phyloP scores from a whole-genome alignment of 345 rosid genomes.

The Erodium maritimum region DNA sequence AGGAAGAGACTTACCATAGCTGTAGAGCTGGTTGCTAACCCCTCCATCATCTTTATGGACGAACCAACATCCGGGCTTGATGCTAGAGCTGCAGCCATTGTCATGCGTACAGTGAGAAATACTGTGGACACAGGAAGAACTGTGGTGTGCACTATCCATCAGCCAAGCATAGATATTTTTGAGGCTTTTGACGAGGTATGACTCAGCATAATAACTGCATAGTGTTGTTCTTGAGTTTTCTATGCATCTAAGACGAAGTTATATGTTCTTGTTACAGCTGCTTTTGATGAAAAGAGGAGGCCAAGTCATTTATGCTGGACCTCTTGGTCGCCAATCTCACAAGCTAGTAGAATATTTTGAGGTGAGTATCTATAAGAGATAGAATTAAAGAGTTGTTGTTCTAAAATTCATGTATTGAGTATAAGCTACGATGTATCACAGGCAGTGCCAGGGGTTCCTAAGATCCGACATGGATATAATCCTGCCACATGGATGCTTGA shows the following conservation, averaged over 20 bases:
- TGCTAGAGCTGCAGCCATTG: conserved; percentile 94
- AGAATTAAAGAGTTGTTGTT: background rate
- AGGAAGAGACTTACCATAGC: conserved; percentile 89
- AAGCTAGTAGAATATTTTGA: conserved; percentile 78
- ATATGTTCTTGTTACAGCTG: conserved; percentile 35
- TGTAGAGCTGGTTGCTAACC: conserved; percentile 91
- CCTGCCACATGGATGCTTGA: conserved; percentile 99
- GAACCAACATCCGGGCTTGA: conserved; percentile 95
- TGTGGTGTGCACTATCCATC: conserved; percentile 91
- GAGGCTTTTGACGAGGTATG: conserved; percentile 85
- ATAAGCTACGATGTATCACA: conserved; percentile 10
- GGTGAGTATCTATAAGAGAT: conserved; percentile 22
- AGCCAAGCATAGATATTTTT: conserved; percentile 86
- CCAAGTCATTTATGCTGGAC: conserved; percentile 78
- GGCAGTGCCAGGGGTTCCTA: conserved; percentile 66
- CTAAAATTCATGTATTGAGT: background rate
- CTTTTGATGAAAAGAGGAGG: conserved; percentile 91
- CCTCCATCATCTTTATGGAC: conserved; percentile 91
- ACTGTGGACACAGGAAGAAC: conserved; percentile 97
- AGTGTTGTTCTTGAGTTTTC: background rate
- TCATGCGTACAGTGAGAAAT: conserved; percentile 88
- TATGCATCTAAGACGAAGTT: background rate
- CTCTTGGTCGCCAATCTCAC: conserved; percentile 63
- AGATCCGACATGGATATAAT: conserved; percentile 57
- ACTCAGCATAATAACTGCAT: background rate